Base-by-base conservation (phyloP, 2,329 filamentous ascomycete genomes). In the Macrophomina tecta region DNA sequence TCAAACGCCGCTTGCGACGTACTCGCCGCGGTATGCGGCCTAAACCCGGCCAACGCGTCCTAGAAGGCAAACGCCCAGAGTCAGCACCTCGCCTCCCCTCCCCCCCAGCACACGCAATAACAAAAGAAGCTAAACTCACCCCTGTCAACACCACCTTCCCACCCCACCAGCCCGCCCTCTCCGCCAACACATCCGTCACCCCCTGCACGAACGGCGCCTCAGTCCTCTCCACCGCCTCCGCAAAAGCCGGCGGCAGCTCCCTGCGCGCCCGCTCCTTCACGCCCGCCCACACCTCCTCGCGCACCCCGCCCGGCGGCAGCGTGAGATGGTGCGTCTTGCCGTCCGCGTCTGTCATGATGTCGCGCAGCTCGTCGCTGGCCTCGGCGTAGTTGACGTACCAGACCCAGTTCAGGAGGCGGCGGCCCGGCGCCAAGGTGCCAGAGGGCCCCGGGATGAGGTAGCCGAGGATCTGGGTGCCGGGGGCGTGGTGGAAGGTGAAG, bases 1-100 rank as follows among this genome's bases (percentile, higher is more conserved):
- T 84, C 81, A 49, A 79, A 79, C 2, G 81, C 82, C 4, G 82
- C 82, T 69, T 85, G 82, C 32, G 81, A 80, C 1, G 82, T 83
- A 16, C 81, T 82, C 28, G 79, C 76, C 0, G 78, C 83, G 3
- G 81, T 77, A 67, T 84, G 82, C 5, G 83, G 82, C 52, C 83
- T 70, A 38, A 84, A 81, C 1, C 80, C 78, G 0, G 81, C 78
- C 23, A 84, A 70, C 0, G 82, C 80, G 70, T 85, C 83, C 0
- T 38, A 38, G 11, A 11, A 5, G 11, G 11, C 36, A 38, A 38
- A 38, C 36, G 36, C 36, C 6, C 36, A 38, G 18, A 18, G 18
- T 38, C 36, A 38, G 36, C 36, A 38, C 11, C 5, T 38, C 36
- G 11, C 1, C 1, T 38, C 36, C 11, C 36, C 5, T 38, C 18